These are phyloP conservation scores for Ilex asprella DNA, from an alignment of 257 asterid genomes.

Conservation along the genomic window DNA sequence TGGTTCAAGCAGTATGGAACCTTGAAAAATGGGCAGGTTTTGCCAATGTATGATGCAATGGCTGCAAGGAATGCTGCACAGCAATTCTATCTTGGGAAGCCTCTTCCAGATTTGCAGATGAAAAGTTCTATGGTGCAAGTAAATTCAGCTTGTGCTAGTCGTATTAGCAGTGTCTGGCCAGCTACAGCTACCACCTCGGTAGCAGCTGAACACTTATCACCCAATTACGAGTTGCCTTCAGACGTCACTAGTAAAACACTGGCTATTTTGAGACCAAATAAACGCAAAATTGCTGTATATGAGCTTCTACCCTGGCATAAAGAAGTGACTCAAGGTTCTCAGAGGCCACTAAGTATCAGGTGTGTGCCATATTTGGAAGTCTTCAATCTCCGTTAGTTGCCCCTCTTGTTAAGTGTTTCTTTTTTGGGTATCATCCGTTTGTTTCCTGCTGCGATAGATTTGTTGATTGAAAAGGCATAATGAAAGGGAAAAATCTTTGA, in stretches of 20 bases:
- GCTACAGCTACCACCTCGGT: constrained; percentile 18
- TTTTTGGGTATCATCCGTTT: not conserved
- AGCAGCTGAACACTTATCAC: constrained; percentile 20
- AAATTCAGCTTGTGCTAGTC: constrained; percentile 26
- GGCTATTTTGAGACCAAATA: constrained; percentile 34
- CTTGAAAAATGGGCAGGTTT: constrained; percentile 36
- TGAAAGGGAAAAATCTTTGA: no score
- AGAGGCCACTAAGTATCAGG: constrained; percentile 42
- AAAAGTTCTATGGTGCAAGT: constrained; percentile 27
- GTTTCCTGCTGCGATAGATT: no score
- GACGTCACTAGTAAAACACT: constrained; percentile 23
- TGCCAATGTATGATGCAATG: constrained; percentile 21
- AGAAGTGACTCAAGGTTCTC: constrained; percentile 34
- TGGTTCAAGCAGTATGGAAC: constrained; percentile 43
- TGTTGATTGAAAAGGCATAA: no score
- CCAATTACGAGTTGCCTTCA: constrained; percentile 27
- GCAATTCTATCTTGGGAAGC: constrained; percentile 21
- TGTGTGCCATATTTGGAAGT: constrained; percentile 14
- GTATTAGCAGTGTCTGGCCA: constrained; percentile 24
- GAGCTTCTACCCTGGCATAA: constrained; percentile 63
- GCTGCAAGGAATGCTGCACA: constrained; percentile 17
- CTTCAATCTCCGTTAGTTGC: no score
- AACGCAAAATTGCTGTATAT: constrained; percentile 41
- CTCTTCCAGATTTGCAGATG: constrained; percentile 23
- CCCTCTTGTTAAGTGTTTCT: not conserved